phyloP scores from a whole-genome alignment of 257 asterid genomes.

The Solanum chmielewskii region DNA sequence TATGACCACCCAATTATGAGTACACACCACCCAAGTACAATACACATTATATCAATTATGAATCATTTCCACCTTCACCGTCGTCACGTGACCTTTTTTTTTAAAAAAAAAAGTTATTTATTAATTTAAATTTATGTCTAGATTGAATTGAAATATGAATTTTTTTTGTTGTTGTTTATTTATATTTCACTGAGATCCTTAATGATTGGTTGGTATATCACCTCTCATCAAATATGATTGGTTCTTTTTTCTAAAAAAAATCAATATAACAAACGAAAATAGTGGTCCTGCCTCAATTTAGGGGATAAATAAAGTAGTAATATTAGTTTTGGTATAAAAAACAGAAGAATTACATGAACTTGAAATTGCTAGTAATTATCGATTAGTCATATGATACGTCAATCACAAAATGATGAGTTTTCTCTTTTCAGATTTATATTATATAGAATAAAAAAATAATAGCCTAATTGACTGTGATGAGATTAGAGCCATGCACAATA shows the following conservation, averaged over 20 bases:
- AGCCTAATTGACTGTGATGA: too few species aligned
- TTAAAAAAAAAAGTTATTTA: neutral
- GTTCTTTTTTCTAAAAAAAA: neutral
- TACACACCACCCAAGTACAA: slow-evolving; percentile 49
- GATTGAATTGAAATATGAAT: neutral
- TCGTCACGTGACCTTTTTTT: neutral
- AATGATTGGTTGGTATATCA: neutral
- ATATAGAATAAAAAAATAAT: too few species aligned
- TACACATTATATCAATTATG: slow-evolving; percentile 22
- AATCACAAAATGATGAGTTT: too few species aligned
- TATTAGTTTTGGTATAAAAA: neutral
- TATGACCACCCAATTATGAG: slow-evolving; percentile 56
- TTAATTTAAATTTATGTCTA: neutral
- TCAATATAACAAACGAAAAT: neutral
- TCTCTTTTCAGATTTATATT: too few species aligned
- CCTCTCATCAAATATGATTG: neutral
- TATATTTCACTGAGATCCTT: neutral
- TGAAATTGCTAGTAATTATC: too few species aligned
- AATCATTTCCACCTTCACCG: neutral
- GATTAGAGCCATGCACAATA: neutral
- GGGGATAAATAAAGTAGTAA: neutral
- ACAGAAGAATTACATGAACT: too few species aligned
- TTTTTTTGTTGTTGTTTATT: neutral
- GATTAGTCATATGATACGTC: neutral
- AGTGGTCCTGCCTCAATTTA: neutral